Evolutionary conservation across 2,329 filamentous ascomycete genomes (phyloP).

Genomic region (Emmonsiellopsis sp.): DNA sequence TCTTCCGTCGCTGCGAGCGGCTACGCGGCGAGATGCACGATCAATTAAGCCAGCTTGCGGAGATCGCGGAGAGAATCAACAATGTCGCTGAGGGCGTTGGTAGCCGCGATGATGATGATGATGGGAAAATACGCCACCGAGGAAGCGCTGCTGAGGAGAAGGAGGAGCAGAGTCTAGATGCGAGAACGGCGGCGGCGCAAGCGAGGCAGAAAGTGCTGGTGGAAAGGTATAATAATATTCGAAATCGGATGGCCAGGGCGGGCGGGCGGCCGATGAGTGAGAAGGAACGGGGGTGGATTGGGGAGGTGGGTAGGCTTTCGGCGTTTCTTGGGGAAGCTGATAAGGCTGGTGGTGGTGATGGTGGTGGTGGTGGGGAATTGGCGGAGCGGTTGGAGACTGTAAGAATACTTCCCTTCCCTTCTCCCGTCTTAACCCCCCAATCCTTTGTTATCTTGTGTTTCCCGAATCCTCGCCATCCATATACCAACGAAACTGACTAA

Average conservation of each 20-base stretch:
- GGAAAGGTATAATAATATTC: slow-evolving; percentile 35
- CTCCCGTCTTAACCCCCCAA: too few relatives aligned
- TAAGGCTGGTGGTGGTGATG: slow-evolving; percentile 17
- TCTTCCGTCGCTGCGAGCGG: slow-evolving; percentile 45
- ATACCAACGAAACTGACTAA: neutral
- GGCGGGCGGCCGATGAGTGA: slow-evolving; percentile 38
- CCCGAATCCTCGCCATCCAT: neutral
- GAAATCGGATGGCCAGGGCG: slow-evolving; percentile 33
- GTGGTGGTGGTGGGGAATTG: slow-evolving; percentile 6
- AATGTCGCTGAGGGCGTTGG: slow-evolving; percentile 31
- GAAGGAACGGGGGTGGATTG: slow-evolving; percentile 38
- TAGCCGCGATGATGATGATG: slow-evolving; percentile 29
- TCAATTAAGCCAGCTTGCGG: slow-evolving; percentile 37
- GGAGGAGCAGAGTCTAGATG: slow-evolving; percentile 23
- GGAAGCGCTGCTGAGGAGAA: slow-evolving; percentile 22
- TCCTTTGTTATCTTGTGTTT: neutral
- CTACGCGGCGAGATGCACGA: slow-evolving; percentile 39
- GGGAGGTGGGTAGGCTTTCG: slow-evolving; percentile 34
- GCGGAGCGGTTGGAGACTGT: slow-evolving; percentile 31
- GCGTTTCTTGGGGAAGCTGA: slow-evolving; percentile 24
- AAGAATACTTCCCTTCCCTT: slow-evolving; percentile 11
- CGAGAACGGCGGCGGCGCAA: slow-evolving; percentile 32
- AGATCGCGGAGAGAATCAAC: slow-evolving; percentile 38
- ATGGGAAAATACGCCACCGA: slow-evolving; percentile 8
- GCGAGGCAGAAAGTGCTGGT: slow-evolving; percentile 32